Conservation (phyloP, 75 land plant genomes). For the Selaginella moellendorffii region DNA sequence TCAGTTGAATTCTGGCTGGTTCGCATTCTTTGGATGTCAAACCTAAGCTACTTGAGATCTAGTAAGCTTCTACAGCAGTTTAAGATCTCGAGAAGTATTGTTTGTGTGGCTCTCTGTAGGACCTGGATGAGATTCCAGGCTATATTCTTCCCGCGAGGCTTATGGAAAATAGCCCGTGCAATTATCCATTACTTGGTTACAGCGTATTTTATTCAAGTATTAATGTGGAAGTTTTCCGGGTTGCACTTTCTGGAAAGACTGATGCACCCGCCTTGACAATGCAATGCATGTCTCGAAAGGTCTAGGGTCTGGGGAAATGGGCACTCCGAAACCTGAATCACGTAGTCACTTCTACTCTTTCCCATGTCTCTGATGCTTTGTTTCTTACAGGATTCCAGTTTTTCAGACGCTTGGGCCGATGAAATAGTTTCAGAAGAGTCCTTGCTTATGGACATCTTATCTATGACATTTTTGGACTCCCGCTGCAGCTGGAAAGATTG, state of each 20-base stretch:
- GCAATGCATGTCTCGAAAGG: constrained; percentile 11
- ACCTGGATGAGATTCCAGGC: constrained; percentile 79
- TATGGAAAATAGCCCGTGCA: constrained; percentile 13
- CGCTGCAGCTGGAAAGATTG: constrained; percentile 55
- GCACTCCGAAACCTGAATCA: background rate
- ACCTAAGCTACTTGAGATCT: constrained; percentile 36
- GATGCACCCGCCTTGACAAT: constrained; percentile 43
- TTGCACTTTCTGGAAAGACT: constrained; percentile 66
- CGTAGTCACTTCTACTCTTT: background rate
- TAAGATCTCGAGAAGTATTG: background rate
- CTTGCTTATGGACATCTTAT: constrained; percentile 70
- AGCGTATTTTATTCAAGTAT: constrained; percentile 24
- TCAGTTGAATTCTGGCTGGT: too few species aligned
- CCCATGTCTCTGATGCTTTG: background rate
- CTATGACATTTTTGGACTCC: constrained; percentile 61
- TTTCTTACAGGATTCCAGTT: constrained; percentile 43
- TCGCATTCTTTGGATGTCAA: constrained; percentile 29
- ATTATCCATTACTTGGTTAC: constrained; percentile 24
- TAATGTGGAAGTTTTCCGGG: constrained; percentile 35
- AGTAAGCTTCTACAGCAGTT: constrained; percentile 17
- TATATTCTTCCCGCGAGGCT: constrained; percentile 46
- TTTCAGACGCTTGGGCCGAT: constrained; percentile 66
- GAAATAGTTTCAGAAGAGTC: constrained; percentile 56
- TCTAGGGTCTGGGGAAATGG: background rate
- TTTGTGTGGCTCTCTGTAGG: constrained; percentile 22